Conservation (phyloP, 352 stramenopile species). For the Pythium oligandrum region DNA sequence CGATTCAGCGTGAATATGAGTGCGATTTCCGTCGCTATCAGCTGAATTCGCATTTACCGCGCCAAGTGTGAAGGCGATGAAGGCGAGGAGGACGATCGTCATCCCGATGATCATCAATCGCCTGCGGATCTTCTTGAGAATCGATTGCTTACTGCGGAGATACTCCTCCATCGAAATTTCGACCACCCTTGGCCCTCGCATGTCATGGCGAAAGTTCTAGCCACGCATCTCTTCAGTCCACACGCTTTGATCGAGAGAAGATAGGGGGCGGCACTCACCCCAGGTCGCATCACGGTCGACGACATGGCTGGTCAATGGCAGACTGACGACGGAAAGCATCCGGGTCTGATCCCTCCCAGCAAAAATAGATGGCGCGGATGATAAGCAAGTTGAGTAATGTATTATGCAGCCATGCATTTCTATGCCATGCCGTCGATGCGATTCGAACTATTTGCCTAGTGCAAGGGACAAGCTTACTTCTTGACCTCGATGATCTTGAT, state of each 20-base stretch:
- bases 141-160: constrained; percentile 59
- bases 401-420: neutral
- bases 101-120: constrained; percentile 53
- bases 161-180: constrained; percentile 73
- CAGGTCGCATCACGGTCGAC: constrained; percentile 58
- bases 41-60: constrained; percentile 23
- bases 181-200: constrained; percentile 52
- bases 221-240: constrained; percentile 1
- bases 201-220: constrained; percentile 69
- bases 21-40: no score
- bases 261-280: constrained; percentile 20
- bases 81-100: constrained; percentile 40
- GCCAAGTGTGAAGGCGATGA: constrained; percentile 44
- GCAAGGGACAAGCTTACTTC: constrained; percentile 35
- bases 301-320: constrained; percentile 15
- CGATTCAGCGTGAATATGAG: no score
- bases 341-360: neutral
- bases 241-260: neutral
- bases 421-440: neutral
- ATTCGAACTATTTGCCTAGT: constrained; percentile 4
- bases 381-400: constrained; percentile 4
- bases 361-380: constrained; percentile 5
- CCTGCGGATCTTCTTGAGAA: constrained; percentile 70
- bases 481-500: constrained; percentile 76
- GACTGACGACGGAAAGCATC: neutral